phyloP scores from a whole-genome alignment of 805 yeast genomes.

The Candida koratica region DNA sequence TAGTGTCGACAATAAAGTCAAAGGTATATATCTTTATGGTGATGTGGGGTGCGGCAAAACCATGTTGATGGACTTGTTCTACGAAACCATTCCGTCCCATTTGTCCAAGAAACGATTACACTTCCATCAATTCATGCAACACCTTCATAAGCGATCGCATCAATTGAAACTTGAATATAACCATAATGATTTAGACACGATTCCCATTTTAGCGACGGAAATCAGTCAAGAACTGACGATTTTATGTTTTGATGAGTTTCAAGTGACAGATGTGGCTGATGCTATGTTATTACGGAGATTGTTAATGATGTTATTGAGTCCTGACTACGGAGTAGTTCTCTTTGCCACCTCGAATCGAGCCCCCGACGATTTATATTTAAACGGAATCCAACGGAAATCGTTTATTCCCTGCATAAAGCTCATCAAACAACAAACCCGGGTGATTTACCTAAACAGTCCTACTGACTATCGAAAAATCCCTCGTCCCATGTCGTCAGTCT shows the following conservation, averaged over 20 bases:
- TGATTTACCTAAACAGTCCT: constrained; percentile 80
- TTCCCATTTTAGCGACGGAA: constrained; percentile 80
- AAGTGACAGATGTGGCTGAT: constrained; percentile 97
- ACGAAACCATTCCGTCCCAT: constrained; percentile 73
- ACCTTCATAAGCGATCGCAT: constrained; percentile 82
- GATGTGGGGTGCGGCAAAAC: constrained; percentile 99
- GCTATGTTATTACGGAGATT: constrained; percentile 90
- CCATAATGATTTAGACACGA: constrained; percentile 64
- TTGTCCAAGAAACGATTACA: constrained; percentile 79
- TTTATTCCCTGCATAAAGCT: constrained; percentile 89
- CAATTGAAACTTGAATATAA: constrained; percentile 59
- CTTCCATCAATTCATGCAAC: constrained; percentile 97
- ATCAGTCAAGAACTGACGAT: constrained; percentile 73
- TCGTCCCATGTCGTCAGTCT: constrained; percentile 75
- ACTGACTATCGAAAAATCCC: constrained; percentile 91
- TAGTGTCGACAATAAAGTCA: constrained; percentile 41
- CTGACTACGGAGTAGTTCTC: constrained; percentile 76
- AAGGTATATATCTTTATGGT: constrained; percentile 89
- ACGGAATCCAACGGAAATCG: constrained; percentile 89
- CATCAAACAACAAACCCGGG: constrained; percentile 68
- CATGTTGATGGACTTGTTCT: constrained; percentile 95
- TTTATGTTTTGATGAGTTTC: constrained; percentile 94
- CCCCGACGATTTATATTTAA: constrained; percentile 88
- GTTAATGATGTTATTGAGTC: constrained; percentile 59
- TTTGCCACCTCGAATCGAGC: constrained; percentile 95